Percentiles rank a stretch among this genome's conserved stretches.
phyloP scores from a whole-genome alignment of 768 basidiomycete genomes.

The Russula olivacea region DNA sequence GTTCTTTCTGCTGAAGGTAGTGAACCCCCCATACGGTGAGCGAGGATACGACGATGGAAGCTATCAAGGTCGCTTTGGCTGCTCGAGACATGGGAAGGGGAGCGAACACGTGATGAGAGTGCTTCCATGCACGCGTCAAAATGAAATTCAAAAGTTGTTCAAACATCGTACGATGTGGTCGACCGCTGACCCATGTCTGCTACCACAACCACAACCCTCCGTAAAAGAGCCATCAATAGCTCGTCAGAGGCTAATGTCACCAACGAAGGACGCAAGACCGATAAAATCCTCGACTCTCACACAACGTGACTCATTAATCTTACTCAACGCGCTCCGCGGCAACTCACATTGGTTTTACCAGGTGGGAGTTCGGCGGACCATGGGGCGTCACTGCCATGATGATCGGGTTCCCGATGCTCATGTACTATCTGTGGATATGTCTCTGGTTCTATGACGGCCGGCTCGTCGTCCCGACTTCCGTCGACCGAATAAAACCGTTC shows the following conservation, averaged over 20 bases:
- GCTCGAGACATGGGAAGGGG: conserved; percentile 46
- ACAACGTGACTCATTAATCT: conserved; percentile 33
- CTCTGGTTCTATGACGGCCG: conserved; percentile 93
- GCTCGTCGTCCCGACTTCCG: conserved; percentile 60
- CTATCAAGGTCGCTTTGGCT: conserved; percentile 70
- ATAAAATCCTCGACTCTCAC: conserved; percentile 56
- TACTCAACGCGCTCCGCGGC: no score
- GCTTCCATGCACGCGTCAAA: neutral
- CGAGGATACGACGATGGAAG: conserved; percentile 55
- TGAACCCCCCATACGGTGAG: conserved; percentile 88
- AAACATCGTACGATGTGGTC: conserved; percentile 4
- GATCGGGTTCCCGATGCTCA: conserved; percentile 86
- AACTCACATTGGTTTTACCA: conserved; percentile 31
- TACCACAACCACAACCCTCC: conserved; percentile 23
- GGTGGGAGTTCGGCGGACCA: conserved; percentile 96
- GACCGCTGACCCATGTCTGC: conserved; percentile 22
- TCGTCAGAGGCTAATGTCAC: conserved; percentile 41
- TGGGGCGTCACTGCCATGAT: conserved; percentile 89
- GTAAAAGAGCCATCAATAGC: conserved; percentile 27
- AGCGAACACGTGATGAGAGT: conserved; percentile 6
- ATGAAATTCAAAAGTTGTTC: neutral
- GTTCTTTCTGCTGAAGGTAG: conserved; percentile 76
- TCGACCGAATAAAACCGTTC: conserved; percentile 72
- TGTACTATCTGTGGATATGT: conserved; percentile 99
- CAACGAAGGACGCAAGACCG: conserved; percentile 67